Percentiles rank a stretch among this genome's conserved stretches.
These are phyloP conservation scores for Paracoccidioides brasiliensis DNA, from an alignment of 2,329 filamentous ascomycete genomes.

Conservation along the genomic window DNA sequence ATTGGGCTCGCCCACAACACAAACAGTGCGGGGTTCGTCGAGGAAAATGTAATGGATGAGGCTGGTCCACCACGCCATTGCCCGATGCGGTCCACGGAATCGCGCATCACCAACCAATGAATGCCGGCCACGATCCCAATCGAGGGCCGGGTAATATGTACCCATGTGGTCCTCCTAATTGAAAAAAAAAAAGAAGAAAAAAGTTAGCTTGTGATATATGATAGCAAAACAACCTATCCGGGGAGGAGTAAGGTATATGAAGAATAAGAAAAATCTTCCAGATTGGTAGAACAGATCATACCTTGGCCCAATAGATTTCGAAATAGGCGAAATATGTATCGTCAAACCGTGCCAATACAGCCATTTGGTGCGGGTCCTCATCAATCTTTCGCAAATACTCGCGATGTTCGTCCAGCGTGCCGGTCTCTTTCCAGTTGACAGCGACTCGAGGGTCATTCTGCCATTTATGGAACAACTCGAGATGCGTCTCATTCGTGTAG, in stretches of 20 bases:
- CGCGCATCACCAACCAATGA: conserved; percentile 45
- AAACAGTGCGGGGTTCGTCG: conserved; percentile 43
- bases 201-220: neutral
- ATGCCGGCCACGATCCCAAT: conserved; percentile 48
- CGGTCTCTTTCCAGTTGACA: conserved; percentile 67
- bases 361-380: conserved; percentile 57
- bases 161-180: conserved; percentile 46
- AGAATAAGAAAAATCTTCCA: conserved; percentile 5
- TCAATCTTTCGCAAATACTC: conserved; percentile 57
- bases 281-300: conserved; percentile 19
- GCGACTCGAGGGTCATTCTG: conserved; percentile 74
- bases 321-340: conserved; percentile 63
- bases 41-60: conserved; percentile 48
- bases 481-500: conserved; percentile 49
- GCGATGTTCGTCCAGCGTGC: conserved; percentile 59
- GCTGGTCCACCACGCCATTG: conserved; percentile 45
- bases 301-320: conserved; percentile 66
- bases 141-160: conserved; percentile 42
- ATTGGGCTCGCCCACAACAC: conserved; percentile 53
- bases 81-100: conserved; percentile 43
- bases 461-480: conserved; percentile 63
- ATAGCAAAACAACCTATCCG: neutral
- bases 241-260: conserved; percentile 2
- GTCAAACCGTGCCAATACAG: conserved; percentile 58
- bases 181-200: too few relatives aligned